phyloP scores from a whole-genome alignment of 768 basidiomycete species.

The Lentinus brumalis region DNA sequence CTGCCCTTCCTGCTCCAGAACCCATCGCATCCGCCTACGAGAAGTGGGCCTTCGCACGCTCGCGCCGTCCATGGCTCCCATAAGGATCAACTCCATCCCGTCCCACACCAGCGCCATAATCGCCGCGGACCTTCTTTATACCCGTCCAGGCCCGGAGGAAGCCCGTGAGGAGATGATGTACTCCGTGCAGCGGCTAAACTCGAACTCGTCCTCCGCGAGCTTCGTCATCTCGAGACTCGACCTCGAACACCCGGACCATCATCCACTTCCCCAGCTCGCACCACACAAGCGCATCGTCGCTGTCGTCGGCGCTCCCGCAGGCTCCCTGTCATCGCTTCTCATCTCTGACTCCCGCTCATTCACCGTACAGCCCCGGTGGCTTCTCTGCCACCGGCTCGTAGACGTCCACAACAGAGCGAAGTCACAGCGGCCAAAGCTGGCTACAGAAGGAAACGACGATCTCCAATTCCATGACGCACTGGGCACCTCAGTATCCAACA shows the following conservation, averaged over 20 bases:
- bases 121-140: constrained; percentile 28
- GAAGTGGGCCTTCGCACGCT: constrained; percentile 1
- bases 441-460: no score
- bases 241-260: constrained; percentile 21
- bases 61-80: constrained; percentile 14
- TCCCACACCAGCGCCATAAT: neutral
- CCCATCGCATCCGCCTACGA: neutral
- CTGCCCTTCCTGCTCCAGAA: no score
- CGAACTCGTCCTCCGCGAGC: constrained; percentile 22
- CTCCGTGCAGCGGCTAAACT: constrained; percentile 31
- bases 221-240: constrained; percentile 19
- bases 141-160: constrained; percentile 37
- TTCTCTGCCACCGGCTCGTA: constrained; percentile 28
- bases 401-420: constrained; percentile 14
- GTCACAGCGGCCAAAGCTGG: no score
- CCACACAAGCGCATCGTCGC: neutral
- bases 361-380: constrained; percentile 3
- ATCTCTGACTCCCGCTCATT: constrained; percentile 13
- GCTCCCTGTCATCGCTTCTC: no score
- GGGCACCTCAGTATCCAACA: constrained; percentile 61
- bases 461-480: no score
- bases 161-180: constrained; percentile 38
- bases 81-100: neutral
- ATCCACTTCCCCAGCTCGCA: constrained; percentile 23
- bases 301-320: neutral